A percentile compares a stretch with the other conserved stretches of the same genome.
Conservation (phyloP, 768 basidiomycete genomes). For the Pleurotus sapidus region DNA sequence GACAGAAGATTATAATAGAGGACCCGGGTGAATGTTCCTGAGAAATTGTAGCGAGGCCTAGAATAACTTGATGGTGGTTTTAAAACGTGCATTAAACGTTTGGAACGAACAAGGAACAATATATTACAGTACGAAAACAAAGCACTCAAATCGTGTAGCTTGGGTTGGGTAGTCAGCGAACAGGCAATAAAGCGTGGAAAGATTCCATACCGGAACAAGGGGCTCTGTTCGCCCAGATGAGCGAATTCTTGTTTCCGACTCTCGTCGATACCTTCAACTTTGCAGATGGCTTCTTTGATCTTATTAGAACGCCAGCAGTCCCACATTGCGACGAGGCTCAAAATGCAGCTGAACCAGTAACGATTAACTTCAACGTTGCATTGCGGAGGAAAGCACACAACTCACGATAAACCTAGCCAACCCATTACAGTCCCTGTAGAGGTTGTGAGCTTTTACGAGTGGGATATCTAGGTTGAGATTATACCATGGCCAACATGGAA, state of each 20-base stretch:
- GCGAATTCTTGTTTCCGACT: conserved; percentile 36
- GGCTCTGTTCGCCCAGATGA: conserved; percentile 51
- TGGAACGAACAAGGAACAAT: too few species aligned
- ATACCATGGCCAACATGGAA: conserved; percentile 35
- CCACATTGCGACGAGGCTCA: conserved; percentile 38
- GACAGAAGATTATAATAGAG: too few species aligned
- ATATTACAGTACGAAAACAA: background rate
- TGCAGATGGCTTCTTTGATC: conserved; percentile 42
- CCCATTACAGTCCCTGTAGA: conserved; percentile 1
- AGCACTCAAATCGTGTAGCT: conserved; percentile 1
- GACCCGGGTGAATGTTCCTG: too few species aligned
- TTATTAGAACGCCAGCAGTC: conserved; percentile 47
- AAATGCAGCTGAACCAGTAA: background rate
- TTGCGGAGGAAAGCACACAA: conserved; percentile 18
- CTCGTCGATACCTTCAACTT: conserved; percentile 37
- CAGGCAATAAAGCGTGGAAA: background rate
- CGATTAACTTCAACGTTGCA: background rate
- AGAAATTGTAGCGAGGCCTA: too few species aligned
- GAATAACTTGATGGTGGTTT: too few species aligned
- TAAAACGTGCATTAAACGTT: too few species aligned
- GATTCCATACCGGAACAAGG: conserved; percentile 44
- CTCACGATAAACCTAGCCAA: conserved; percentile 15
- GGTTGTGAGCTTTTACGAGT: too few species aligned
- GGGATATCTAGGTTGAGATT: too few species aligned
- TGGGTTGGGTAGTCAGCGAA: background rate